Percentiles rank a stretch among this genome's conserved stretches.
Evolutionary conservation across 2,329 filamentous ascomycete genomes (phyloP).

Genomic region (Samsoniella hepiali): DNA sequence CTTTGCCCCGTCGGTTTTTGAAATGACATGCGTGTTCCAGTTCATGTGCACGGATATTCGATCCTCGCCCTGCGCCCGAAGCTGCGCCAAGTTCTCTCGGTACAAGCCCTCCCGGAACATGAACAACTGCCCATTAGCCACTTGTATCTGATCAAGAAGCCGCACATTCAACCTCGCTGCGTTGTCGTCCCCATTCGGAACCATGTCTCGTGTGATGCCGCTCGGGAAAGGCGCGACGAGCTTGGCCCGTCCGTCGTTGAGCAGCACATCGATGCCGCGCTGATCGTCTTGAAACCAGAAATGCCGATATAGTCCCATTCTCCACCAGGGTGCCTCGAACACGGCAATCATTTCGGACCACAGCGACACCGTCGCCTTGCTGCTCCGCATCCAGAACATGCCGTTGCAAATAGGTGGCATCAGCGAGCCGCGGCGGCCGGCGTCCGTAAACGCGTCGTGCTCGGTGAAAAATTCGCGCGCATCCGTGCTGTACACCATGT

Average conservation of each 20-base stretch:
- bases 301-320: background rate
- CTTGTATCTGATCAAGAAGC: background rate
- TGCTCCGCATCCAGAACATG: constrained; percentile 8
- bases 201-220: background rate
- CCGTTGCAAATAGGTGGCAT: constrained; percentile 10
- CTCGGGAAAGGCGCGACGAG: background rate
- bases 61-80: background rate
- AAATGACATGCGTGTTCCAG: background rate
- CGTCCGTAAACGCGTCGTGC: background rate
- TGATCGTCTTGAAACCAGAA: constrained; percentile 6
- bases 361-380: background rate
- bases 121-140: background rate
- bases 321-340: background rate
- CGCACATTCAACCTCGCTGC: background rate
- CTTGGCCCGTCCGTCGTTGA: background rate
- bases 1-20: background rate
- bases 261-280: constrained; percentile 2
- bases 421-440: background rate
- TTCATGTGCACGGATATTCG: constrained; percentile 1
- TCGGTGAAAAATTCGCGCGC: constrained; percentile 2
- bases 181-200: background rate
- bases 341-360: constrained; percentile 2
- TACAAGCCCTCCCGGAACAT: background rate
- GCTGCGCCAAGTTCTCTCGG: background rate
- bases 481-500: constrained; percentile 5